Evolutionary conservation across 139 green algal genomes (phyloP).

Genomic region (Dunaliella sp.): DNA sequence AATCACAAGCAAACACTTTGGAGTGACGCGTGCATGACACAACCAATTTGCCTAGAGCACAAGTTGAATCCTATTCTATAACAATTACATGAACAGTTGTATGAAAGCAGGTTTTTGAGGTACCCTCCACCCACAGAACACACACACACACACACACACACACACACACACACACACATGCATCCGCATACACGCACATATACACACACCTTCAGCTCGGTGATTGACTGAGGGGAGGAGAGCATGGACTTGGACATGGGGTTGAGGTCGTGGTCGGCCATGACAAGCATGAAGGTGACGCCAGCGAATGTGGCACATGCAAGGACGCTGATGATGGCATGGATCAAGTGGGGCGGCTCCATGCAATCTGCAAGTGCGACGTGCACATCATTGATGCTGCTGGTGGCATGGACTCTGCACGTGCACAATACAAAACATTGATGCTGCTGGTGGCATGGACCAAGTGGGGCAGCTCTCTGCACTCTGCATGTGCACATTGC

Average conservation of each 20-base stretch:
- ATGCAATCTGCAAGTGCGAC: conserved; percentile 38
- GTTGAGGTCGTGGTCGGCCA: conserved; percentile 46
- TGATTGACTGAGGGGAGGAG: conserved; percentile 37
- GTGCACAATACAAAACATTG: too few relatives aligned
- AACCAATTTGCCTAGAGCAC: too few relatives aligned
- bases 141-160: background rate
- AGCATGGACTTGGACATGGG: conserved; percentile 41
- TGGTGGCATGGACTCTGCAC: too few relatives aligned
- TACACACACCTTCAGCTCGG: conserved; percentile 36
- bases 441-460: conserved; percentile 33
- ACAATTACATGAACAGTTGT: too few relatives aligned
- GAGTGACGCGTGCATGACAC: too few relatives aligned
- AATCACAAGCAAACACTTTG: too few relatives aligned
- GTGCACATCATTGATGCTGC: too few relatives aligned
- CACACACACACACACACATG: background rate
- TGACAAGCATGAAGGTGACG: conserved; percentile 40
- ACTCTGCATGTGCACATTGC: too few relatives aligned
- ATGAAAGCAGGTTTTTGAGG: too few relatives aligned
- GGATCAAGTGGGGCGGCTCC: conserved; percentile 32
- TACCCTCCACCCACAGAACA: background rate
- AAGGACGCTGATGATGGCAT: conserved; percentile 28
- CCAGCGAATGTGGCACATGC: conserved; percentile 32
- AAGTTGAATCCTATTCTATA: too few relatives aligned
- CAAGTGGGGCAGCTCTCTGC: conserved; percentile 30
- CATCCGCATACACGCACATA: background rate